Percentiles rank a stretch among this genome's conserved stretches.
Evolutionary conservation across 495 filamentous ascomycete genomes (phyloP).

Genomic region (Talaromyces wortmannii): DNA sequence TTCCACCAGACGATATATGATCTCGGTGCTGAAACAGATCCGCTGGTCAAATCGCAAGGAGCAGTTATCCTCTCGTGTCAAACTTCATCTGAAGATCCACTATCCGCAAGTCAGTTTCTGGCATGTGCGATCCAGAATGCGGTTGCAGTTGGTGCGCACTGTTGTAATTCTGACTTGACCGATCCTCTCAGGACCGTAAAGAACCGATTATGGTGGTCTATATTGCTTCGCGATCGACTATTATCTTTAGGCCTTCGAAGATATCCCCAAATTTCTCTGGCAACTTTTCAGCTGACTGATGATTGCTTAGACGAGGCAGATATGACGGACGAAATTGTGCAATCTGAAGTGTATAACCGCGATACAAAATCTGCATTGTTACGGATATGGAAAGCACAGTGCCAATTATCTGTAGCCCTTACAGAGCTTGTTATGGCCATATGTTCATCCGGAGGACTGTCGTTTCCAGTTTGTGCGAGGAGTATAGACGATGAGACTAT

Average conservation of each 20-base stretch:
- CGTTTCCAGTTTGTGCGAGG: too few relatives aligned
- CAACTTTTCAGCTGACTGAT: too few relatives aligned
- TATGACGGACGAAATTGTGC: slow-evolving; percentile 30
- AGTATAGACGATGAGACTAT: too few relatives aligned
- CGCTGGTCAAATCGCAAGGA: slow-evolving; percentile 29
- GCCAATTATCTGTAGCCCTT: too few relatives aligned
- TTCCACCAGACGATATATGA: slow-evolving; percentile 15
- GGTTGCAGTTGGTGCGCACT: slow-evolving; percentile 29
- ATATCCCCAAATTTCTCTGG: slow-evolving; percentile 32
- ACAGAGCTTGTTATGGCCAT: too few relatives aligned
- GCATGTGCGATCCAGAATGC: slow-evolving; percentile 39
- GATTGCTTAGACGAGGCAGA: slow-evolving; percentile 30
- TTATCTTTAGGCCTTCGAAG: slow-evolving; percentile 39
- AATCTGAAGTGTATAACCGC: slow-evolving; percentile 32
- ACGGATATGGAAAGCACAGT: too few relatives aligned
- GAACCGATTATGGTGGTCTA: slow-evolving; percentile 44
- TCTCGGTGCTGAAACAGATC: slow-evolving; percentile 17
- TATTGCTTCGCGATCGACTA: slow-evolving; percentile 41
- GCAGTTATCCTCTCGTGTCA: slow-evolving; percentile 34
- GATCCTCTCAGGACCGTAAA: slow-evolving; percentile 9
- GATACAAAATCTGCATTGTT: slow-evolving; percentile 32
- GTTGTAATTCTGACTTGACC: background rate
- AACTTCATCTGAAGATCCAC: slow-evolving; percentile 23
- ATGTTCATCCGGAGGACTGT: too few relatives aligned
- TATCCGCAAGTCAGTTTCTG: slow-evolving; percentile 38